Conservation (phyloP, 257 asterid species). For the Osmanthus fragrans region DNA sequence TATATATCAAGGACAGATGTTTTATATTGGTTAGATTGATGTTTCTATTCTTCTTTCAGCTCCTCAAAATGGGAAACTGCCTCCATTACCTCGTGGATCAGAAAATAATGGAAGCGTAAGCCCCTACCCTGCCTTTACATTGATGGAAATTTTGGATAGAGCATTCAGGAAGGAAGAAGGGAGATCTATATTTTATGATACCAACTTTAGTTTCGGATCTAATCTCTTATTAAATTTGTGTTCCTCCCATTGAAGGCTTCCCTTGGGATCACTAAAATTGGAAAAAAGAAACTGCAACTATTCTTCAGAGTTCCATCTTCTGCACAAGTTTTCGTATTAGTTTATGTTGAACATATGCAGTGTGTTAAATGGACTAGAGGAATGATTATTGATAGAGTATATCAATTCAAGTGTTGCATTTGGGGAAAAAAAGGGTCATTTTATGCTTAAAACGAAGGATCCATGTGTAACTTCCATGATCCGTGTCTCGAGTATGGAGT, state of each 20-base stretch:
- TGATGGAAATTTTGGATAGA: neutral
- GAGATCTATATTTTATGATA: neutral
- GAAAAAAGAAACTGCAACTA: neutral
- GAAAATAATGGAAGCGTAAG: conserved; percentile 48
- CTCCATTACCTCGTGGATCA: conserved; percentile 63
- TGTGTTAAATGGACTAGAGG: neutral
- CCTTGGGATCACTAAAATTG: neutral
- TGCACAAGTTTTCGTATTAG: neutral
- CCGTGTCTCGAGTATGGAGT: neutral
- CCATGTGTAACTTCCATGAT: neutral
- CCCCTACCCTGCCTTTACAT: neutral
- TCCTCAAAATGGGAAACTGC: conserved; percentile 73
- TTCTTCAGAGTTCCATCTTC: neutral
- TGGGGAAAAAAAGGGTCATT: neutral
- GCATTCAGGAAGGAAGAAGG: neutral
- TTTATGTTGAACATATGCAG: neutral
- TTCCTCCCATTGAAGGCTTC: neutral
- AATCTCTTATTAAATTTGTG: neutral
- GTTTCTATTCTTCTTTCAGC: conserved; percentile 44
- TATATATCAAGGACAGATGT: conserved; percentile 6
- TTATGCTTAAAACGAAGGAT: neutral
- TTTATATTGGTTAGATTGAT: conserved; percentile 19
- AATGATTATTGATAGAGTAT: neutral
- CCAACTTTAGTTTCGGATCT: neutral
- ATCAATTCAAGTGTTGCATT: neutral